Evolutionary conservation across 1,139 yeast genomes (phyloP), one percentile per base, ranked within the genome.

Genomic region (Trichomonascaceae sp.): DNA sequence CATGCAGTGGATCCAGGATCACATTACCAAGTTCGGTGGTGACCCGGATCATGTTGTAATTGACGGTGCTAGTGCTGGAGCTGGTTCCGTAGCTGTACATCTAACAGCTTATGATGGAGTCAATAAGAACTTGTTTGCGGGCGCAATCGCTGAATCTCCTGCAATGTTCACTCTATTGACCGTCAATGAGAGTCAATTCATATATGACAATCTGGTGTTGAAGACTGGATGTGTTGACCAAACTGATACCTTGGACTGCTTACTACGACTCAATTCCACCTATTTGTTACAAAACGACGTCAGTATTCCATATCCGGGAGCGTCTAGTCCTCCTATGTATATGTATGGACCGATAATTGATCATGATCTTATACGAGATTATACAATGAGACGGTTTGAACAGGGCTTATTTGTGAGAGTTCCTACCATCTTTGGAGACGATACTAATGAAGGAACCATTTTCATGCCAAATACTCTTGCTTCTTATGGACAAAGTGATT

Each of bases 11-110:
- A 68, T 71, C 15, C 57, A 67, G 50, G 58, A 60, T 36, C 71
- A 73, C 54, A 69, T 70, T 51, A 63, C 54, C 1, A 50, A 43
- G 20, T 71, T 72, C 58, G 74, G 74, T 17, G 76, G 76, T 10
- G 64, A 72, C 54, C 63, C 70, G 3, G 56, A 61, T 10, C 63
- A 61, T 47, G 62, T 73, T 24, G 70, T 74, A 1, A 56, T 73
- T 17, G 67, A 66, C 56, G 76, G 76, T 8, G 70, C 73, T 58
- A 64, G 70, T 52, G 71, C 76, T n/a, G 76, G 75, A 9, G 75
- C 70, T 1, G 63, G 69, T 0, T 45, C 65, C 57, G 59, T 66
- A 32, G 57, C 68, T 17, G 65, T 67, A 3, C 55, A 67, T 45
- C 50, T 66, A 45, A 59, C 65, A 32, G 51, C 66, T 20, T 51